Evolutionary conservation across 2,329 filamentous ascomycete species (phyloP).

Genomic region (Penicillium vulpinum): DNA sequence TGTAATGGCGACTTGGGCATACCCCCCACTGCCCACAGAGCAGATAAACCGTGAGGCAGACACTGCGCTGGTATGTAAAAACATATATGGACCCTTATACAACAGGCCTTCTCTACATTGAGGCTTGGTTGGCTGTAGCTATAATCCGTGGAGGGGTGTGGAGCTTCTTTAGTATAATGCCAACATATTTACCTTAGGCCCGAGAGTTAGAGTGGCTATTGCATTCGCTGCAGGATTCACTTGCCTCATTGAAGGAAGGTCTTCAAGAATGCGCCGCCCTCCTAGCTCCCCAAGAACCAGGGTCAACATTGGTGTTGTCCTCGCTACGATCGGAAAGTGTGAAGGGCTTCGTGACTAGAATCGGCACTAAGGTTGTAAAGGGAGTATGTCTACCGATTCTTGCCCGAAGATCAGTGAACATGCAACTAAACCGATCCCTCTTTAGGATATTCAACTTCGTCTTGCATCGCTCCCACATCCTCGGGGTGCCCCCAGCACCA

Average conservation of each 20-base stretch:
- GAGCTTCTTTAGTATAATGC: constrained; percentile 14
- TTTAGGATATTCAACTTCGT: constrained; percentile 72
- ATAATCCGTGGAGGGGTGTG: constrained; percentile 2
- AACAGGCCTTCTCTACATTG: neutral
- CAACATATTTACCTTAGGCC: constrained; percentile 38
- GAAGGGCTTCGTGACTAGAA: constrained; percentile 87
- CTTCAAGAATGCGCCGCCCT: constrained; percentile 87
- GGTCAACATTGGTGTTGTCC: constrained; percentile 85
- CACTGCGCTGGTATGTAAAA: constrained; percentile 49
- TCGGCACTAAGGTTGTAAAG: constrained; percentile 88
- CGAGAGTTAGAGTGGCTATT: constrained; percentile 66
- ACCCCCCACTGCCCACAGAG: constrained; percentile 56
- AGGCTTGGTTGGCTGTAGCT: neutral
- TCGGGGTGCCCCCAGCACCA: constrained; percentile 53
- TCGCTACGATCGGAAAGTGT: constrained; percentile 83
- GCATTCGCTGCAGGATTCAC: constrained; percentile 59
- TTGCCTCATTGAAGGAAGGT: constrained; percentile 64
- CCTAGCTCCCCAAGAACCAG: constrained; percentile 78
- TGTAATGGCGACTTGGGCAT: constrained; percentile 62
- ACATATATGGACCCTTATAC: constrained; percentile 4
- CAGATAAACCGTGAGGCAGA: constrained; percentile 56
- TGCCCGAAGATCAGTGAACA: neutral
- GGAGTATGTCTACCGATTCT: constrained; percentile 61
- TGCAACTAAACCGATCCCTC: neutral
- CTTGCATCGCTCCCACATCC: constrained; percentile 57